Evolutionary conservation across 2,329 filamentous ascomycete genomes (phyloP).

Genomic region (Stagonosporopsis cucurbitacearum): DNA sequence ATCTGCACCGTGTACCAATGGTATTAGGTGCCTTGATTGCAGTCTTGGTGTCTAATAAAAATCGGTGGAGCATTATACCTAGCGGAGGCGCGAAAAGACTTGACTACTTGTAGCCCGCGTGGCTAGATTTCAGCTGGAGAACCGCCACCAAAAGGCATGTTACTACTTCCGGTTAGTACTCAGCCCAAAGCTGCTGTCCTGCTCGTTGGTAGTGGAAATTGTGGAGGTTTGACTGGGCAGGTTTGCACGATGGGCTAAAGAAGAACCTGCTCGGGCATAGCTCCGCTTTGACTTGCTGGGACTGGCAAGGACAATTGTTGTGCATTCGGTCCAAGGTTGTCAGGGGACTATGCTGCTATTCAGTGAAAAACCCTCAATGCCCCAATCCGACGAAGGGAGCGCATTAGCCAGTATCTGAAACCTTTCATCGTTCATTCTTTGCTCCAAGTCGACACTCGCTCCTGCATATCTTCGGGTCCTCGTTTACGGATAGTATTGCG

Average conservation of each 20-base stretch:
- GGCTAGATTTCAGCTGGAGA: slow-evolving; percentile 17
- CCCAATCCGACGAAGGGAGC: background rate
- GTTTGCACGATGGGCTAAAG: slow-evolving; percentile 2
- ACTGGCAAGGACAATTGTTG: background rate
- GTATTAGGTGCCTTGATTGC: background rate
- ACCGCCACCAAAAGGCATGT: slow-evolving; percentile 11
- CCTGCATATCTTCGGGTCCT: background rate
- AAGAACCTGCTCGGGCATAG: slow-evolving; percentile 1
- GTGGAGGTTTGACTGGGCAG: slow-evolving; percentile 8
- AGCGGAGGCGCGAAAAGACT: slow-evolving; percentile 9
- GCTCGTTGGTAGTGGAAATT: slow-evolving; percentile 12
- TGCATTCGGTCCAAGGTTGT: background rate
- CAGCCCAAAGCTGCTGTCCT: background rate
- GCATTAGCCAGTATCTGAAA: background rate
- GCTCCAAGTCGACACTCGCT: background rate
- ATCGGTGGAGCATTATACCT: background rate
- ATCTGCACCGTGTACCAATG: background rate
- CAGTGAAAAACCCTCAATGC: slow-evolving; percentile 10
- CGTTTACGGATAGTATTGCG: background rate
- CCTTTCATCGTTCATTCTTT: background rate
- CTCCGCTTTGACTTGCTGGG: slow-evolving; percentile 7
- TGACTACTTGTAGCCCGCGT: slow-evolving; percentile 7
- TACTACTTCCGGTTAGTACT: slow-evolving; percentile 12
- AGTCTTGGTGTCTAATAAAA: slow-evolving; percentile 1
- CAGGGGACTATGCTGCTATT: slow-evolving; percentile 5